phyloP scores from a whole-genome alignment of 1,284 basidiomycete species.

The Trichosporon sp. region DNA sequence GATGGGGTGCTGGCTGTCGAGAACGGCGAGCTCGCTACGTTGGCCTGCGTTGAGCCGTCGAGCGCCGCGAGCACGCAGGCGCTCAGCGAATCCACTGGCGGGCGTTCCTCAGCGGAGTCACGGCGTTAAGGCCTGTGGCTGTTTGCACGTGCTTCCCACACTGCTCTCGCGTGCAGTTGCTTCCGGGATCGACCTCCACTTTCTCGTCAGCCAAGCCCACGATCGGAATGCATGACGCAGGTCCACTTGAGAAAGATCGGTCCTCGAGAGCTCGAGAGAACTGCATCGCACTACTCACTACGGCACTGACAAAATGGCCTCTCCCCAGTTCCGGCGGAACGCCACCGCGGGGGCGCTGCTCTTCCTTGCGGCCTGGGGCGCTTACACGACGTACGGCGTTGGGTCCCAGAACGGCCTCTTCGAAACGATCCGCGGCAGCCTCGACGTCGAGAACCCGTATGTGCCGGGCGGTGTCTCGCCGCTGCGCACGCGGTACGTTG shows the following conservation, averaged over 20 bases:
- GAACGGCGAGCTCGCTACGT: conserved; percentile 1
- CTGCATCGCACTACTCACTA: too few relatives aligned
- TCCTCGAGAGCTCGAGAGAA: neutral
- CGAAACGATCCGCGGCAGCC: neutral
- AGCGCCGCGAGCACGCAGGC: neutral
- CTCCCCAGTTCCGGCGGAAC: neutral
- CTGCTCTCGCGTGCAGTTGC: neutral
- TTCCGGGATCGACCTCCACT: neutral
- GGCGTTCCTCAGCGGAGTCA: conserved; percentile 5
- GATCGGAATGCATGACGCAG: neutral
- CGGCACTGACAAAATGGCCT: neutral
- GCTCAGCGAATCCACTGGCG: conserved; percentile 6
- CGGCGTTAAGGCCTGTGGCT: conserved; percentile 10
- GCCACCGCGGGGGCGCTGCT: neutral
- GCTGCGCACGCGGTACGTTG: neutral
- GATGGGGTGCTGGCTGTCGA: neutral
- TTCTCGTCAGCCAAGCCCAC: neutral
- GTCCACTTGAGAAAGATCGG: neutral
- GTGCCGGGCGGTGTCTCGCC: neutral
- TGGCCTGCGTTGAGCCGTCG: neutral
- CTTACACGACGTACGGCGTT: neutral
- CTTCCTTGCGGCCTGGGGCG: neutral
- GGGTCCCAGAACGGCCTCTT: neutral
- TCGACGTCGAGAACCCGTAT: neutral
- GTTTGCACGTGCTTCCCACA: neutral